A percentile compares a stretch with the other conserved stretches of the same genome.
These are phyloP conservation scores for Cadophora sp. DNA, from an alignment of 2,329 filamentous ascomycete genomes.

Conservation along the genomic window DNA sequence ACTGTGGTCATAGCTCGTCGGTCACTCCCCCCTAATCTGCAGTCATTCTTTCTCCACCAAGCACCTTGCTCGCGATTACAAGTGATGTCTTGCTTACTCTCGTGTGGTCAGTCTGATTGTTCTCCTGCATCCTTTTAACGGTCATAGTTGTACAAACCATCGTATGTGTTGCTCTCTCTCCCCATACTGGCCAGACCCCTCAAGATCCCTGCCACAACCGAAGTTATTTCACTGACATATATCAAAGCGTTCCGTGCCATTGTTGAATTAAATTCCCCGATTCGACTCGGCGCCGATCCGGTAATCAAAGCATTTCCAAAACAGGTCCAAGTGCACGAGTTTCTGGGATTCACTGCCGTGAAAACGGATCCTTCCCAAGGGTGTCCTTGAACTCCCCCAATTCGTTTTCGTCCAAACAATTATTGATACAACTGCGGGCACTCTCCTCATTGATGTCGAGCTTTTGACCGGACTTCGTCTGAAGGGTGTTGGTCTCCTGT, in stretches of 20 bases:
- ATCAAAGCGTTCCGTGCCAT: slow-evolving; percentile 33
- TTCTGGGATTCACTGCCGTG: slow-evolving; percentile 24
- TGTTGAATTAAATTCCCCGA: slow-evolving; percentile 26
- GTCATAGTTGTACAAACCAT: slow-evolving; percentile 9
- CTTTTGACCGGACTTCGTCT: slow-evolving; percentile 26
- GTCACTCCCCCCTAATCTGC: neutral
- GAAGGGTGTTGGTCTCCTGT: slow-evolving; percentile 18
- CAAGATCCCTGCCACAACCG: slow-evolving; percentile 26
- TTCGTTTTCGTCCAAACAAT: slow-evolving; percentile 23
- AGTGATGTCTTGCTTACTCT: slow-evolving; percentile 21
- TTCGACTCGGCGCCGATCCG: slow-evolving; percentile 22
- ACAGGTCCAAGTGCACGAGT: slow-evolving; percentile 26
- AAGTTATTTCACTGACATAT: slow-evolving; percentile 35
- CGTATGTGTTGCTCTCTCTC: slow-evolving; percentile 18
- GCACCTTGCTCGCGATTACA: neutral
- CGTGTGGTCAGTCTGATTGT: slow-evolving; percentile 12
- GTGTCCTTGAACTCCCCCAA: slow-evolving; percentile 8
- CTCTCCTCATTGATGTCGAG: slow-evolving; percentile 26
- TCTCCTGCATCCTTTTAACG: slow-evolving; percentile 21
- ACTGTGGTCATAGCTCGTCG: slow-evolving; percentile 25
- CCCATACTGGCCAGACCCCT: slow-evolving; percentile 17
- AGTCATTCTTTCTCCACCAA: neutral
- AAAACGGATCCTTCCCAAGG: slow-evolving; percentile 20
- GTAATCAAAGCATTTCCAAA: slow-evolving; percentile 28
- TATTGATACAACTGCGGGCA: slow-evolving; percentile 24